These are phyloP conservation scores for Tetramitus jugosus DNA, from an alignment of 208 protist species.

Conservation along the genomic window DNA sequence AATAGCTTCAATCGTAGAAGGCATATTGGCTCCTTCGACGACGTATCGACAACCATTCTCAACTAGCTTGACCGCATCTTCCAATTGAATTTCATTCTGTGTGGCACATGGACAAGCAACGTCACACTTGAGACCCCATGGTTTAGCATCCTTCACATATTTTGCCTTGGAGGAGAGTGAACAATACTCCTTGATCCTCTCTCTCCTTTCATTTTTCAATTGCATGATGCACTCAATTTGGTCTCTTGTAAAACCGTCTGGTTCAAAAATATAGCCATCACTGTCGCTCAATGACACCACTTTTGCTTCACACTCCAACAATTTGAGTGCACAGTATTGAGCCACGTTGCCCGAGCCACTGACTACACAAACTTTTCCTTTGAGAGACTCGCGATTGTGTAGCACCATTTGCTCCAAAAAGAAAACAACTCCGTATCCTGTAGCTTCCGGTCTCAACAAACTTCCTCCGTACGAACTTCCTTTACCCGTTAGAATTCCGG, in stretches of 20 bases:
- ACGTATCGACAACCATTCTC: conserved; percentile 63
- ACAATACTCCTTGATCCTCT: conserved; percentile 55
- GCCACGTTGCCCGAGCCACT: conserved; percentile 84
- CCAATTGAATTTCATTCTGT: conserved; percentile 79
- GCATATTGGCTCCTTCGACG: conserved; percentile 84
- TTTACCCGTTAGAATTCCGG: conserved; percentile 80
- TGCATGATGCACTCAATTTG: conserved; percentile 56
- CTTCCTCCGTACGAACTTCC: conserved; percentile 69
- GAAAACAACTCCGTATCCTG: conserved; percentile 81
- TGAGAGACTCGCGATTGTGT: conserved; percentile 42
- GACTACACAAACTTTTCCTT: conserved; percentile 60
- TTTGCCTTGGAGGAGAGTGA: conserved; percentile 41
- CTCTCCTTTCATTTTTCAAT: conserved; percentile 55
- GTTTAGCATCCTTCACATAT: conserved; percentile 54
- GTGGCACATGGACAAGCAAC: conserved; percentile 77
- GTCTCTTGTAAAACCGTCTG: conserved; percentile 63
- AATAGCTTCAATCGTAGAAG: conserved; percentile 66
- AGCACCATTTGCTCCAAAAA: conserved; percentile 68
- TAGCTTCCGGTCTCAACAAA: conserved; percentile 80
- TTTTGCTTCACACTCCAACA: conserved; percentile 64
- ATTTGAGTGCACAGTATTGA: conserved; percentile 67
- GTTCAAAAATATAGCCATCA: conserved; percentile 59
- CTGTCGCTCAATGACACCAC: conserved; percentile 71
- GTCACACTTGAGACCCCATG: conserved; percentile 58
- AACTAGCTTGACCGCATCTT: conserved; percentile 59